Evolutionary conservation across 1,284 basidiomycete genomes (phyloP).

Genomic region (Pulchroboletus neoregius): DNA sequence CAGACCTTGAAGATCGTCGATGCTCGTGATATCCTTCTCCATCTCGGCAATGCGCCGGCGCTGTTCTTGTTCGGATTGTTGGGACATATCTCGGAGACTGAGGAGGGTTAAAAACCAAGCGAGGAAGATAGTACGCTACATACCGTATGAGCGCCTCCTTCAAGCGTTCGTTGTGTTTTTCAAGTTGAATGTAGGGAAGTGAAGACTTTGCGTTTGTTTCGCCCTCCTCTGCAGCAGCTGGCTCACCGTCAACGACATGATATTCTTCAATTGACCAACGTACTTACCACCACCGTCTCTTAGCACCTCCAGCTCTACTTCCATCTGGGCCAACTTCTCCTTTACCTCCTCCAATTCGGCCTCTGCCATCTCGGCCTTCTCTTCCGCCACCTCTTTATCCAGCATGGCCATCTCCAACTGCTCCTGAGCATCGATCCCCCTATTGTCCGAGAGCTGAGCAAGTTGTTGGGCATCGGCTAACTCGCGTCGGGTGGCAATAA

Average conservation of each 20-base stretch:
- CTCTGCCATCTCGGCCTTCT: conserved; percentile 81
- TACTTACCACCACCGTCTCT: conserved; percentile 46
- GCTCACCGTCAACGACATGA: conserved; percentile 12
- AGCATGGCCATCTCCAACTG: conserved; percentile 93
- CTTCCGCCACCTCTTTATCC: conserved; percentile 97
- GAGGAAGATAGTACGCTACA: conserved; percentile 14
- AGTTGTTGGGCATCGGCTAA: conserved; percentile 65
- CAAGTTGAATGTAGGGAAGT: conserved; percentile 85
- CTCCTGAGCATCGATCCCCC: conserved; percentile 73
- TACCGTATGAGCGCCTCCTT: conserved; percentile 91
- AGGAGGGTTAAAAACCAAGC: conserved; percentile 3
- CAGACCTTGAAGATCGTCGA: conserved; percentile 71
- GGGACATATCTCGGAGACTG: conserved; percentile 83
- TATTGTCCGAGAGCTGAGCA: conserved; percentile 53
- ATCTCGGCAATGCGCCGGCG: conserved; percentile 80
- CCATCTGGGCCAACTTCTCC: conserved; percentile 76
- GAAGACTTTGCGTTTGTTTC: conserved; percentile 56
- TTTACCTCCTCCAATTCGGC: conserved; percentile 72
- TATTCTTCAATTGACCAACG: neutral
- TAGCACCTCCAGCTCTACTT: conserved; percentile 82
- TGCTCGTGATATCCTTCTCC: conserved; percentile 76
- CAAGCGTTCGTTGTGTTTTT: conserved; percentile 93
- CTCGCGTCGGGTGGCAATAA: conserved; percentile 64
- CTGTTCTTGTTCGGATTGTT: conserved; percentile 85
- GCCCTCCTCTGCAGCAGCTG: conserved; percentile 36